Evolutionary conservation across 2,329 filamentous ascomycete species (phyloP).

Genomic region (Fusarium anguioides): DNA sequence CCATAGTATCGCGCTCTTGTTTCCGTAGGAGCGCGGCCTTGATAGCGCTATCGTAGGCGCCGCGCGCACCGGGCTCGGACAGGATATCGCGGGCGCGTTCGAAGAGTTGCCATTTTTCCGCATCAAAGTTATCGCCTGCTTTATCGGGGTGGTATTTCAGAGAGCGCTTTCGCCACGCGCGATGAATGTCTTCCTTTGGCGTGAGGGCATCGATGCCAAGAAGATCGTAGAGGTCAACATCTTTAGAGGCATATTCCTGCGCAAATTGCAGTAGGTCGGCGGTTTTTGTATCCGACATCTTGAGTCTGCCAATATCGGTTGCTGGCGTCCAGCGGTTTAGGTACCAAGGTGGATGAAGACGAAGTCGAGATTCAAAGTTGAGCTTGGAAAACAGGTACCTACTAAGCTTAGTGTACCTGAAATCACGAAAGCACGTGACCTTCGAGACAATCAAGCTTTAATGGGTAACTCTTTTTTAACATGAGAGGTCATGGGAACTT

Average conservation of each 20-base stretch:
- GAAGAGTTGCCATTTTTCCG: slow-evolving; percentile 85
- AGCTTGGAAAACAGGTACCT: background rate
- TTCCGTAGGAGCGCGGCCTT: slow-evolving; percentile 76
- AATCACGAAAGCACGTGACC: slow-evolving; percentile 38
- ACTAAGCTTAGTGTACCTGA: slow-evolving; percentile 2
- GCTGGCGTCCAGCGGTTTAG: background rate
- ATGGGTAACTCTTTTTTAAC: background rate
- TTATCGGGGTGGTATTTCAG: slow-evolving; percentile 97
- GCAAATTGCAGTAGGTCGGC: slow-evolving; percentile 65
- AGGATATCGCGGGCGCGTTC: slow-evolving; percentile 90
- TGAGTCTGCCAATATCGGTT: background rate
- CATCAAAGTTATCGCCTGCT: slow-evolving; percentile 77
- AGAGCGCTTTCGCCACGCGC: slow-evolving; percentile 85
- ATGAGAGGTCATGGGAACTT: background rate
- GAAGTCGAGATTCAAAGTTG: background rate
- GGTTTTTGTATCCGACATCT: slow-evolving; percentile 52
- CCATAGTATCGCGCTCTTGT: slow-evolving; percentile 78
- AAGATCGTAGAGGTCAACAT: slow-evolving; percentile 81
- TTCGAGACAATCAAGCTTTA: background rate
- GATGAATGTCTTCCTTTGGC: slow-evolving; percentile 78
- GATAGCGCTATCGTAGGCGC: slow-evolving; percentile 81
- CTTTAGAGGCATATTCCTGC: slow-evolving; percentile 69
- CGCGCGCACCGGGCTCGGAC: slow-evolving; percentile 74
- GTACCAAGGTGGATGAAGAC: background rate
- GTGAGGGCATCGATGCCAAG: slow-evolving; percentile 74